Evolutionary conservation across 108 stramenopile species (phyloP), one percentile per base, ranked within the genome.

Genomic region (Asterionellopsis glacialis): DNA sequence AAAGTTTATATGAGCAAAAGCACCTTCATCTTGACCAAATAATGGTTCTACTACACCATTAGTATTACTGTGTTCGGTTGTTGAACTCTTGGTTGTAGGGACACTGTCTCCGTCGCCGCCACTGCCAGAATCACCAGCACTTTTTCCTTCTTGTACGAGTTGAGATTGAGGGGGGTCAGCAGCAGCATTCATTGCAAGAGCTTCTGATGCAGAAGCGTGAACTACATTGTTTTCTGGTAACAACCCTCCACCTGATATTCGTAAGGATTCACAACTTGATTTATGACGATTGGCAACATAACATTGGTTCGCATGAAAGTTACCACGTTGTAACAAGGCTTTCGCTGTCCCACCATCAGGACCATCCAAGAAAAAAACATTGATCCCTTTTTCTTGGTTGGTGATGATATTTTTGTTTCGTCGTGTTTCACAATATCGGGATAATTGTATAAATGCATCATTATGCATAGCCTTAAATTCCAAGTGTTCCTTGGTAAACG

Each of bases 201-300:
- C 76, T 28, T 77, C 76, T 26, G 68, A 48, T 13, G 69, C 68
- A 11, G 62, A 48, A 0, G 62, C 68, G 57, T 73, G 72, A 39
- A 73, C 42, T 0, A 77, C 68, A 59, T 77, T 73, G 16, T 52
- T 47, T 1, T 12, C 57, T 56, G 76, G 72, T 4, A 70, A 39
- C 14, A 28, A 3, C 19, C 48, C 56, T 33, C 33, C 33, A 33
- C 33, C 33, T 2, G 33, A 33, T 33, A 5, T 2, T 59, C 57
- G 39, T 38, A 79, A 41, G 1, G 41, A 24, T n/a, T 67, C 41
- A 51, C 65, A 75, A 0, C 56, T 79, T 7, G 78, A 72, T 39
- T 19, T 41, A 39, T 79, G 78, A 18, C 78, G 41, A 63, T 79
- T 79, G 40, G 78, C 78, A n/a, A 75, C 74, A 59, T 64, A 79